Conservation (phyloP, 257 asterid genomes). For the Misopates orontium region DNA sequence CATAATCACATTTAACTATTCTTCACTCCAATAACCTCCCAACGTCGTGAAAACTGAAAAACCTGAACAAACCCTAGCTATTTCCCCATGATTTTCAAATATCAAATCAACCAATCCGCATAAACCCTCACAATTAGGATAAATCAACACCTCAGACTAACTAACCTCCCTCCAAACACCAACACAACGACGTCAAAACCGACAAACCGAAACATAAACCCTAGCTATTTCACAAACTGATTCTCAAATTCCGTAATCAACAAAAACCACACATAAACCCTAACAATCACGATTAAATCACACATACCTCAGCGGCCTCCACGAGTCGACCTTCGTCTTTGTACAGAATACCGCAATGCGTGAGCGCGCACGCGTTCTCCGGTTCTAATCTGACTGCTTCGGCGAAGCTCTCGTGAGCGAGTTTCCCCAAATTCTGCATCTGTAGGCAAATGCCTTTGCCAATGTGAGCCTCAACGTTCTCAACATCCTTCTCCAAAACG, state of each 20-base stretch:
- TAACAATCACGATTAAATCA: too few species aligned
- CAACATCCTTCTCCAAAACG: slow-evolving; percentile 66
- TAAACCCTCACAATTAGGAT: too few species aligned
- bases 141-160: slow-evolving; percentile 73
- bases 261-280: too few species aligned
- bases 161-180: too few species aligned
- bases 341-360: slow-evolving; percentile 85
- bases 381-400: slow-evolving; percentile 88
- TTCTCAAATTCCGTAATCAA: too few species aligned
- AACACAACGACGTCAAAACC: too few species aligned
- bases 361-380: slow-evolving; percentile 86
- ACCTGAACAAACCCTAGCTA: too few species aligned
- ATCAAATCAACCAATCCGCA: too few species aligned
- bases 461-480: slow-evolving; percentile 79
- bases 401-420: slow-evolving; percentile 81
- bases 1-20: not conserved
- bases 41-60: too few species aligned
- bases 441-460: slow-evolving; percentile 97
- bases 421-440: slow-evolving; percentile 83
- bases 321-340: slow-evolving; percentile 92
- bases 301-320: slow-evolving; percentile 96
- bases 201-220: too few species aligned
- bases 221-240: too few species aligned
- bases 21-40: not conserved
- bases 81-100: too few species aligned